Evolutionary conservation across 192 early-diverging fungal genomes (phyloP).

Genomic region (Coemansia sp.): DNA sequence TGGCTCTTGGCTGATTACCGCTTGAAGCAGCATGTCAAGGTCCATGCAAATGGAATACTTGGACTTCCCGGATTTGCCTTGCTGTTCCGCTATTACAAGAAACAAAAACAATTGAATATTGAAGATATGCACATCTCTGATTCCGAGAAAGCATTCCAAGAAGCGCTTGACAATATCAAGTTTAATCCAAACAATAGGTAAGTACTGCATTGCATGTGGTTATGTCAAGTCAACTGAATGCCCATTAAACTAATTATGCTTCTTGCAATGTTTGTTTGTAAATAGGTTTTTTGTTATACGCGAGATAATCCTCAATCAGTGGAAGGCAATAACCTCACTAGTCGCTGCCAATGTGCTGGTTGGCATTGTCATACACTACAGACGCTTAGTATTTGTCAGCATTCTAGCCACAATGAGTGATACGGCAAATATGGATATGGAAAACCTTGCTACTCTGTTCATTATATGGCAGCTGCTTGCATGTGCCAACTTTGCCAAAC

Average conservation of each 20-base stretch:
- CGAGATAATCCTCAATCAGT: not conserved
- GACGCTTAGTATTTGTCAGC: not conserved
- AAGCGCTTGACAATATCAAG: not conserved
- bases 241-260: not conserved
- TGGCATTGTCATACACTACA: not conserved
- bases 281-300: not conserved
- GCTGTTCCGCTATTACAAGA: not conserved
- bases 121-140: not conserved
- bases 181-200: not conserved
- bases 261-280: not conserved
- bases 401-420: not conserved
- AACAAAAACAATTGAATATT: not conserved
- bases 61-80: not conserved
- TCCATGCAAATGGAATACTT: not conserved
- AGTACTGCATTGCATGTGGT: not conserved
- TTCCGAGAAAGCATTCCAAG: not conserved
- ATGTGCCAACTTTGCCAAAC: not conserved
- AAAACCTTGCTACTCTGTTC: not conserved
- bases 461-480: not conserved
- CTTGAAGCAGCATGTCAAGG: too few species aligned
- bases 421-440: not conserved
- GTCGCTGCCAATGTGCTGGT: not conserved
- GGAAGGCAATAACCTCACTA: not conserved
- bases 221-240: not conserved
- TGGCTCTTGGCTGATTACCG: too few species aligned